Conservation (phyloP, 1,284 basidiomycete genomes). For the Apiotrichum veenhuisii region DNA sequence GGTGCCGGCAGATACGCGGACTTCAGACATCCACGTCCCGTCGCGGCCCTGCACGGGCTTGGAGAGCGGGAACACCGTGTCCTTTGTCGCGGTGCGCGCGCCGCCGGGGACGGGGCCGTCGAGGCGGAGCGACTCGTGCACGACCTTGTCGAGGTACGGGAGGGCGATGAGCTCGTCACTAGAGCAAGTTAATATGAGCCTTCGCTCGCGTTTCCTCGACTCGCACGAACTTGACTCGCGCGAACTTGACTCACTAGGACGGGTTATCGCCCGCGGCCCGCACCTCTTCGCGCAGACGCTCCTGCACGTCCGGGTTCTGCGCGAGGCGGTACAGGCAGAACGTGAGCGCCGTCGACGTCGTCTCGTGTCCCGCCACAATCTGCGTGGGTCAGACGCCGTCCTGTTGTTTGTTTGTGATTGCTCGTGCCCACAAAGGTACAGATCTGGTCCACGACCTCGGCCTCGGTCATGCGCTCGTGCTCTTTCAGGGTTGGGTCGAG, state of each 20-base stretch:
- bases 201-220: no score
- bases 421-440: slow-evolving; percentile 57
- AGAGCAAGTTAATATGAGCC: background rate
- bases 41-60: slow-evolving; percentile 46
- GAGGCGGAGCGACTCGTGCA: slow-evolving; percentile 65
- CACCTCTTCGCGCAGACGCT: slow-evolving; percentile 61
- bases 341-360: slow-evolving; percentile 64
- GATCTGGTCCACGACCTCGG: slow-evolving; percentile 69
- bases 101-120: slow-evolving; percentile 65
- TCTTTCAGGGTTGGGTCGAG: slow-evolving; percentile 55
- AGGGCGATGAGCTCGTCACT: slow-evolving; percentile 48
- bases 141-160: slow-evolving; percentile 60
- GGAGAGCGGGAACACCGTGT: slow-evolving; percentile 61
- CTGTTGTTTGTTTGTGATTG: no score
- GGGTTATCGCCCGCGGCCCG: slow-evolving; percentile 44
- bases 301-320: slow-evolving; percentile 56
- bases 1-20: slow-evolving; percentile 35
- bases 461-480: slow-evolving; percentile 57
- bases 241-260: background rate
- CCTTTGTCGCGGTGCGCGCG: slow-evolving; percentile 58
- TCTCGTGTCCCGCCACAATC: slow-evolving; percentile 65
- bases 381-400: background rate
- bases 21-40: slow-evolving; percentile 44
- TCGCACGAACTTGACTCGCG: no score
- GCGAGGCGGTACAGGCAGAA: slow-evolving; percentile 72